Percentiles rank a stretch among this genome's conserved stretches.
These are phyloP conservation scores for Carex arenaria DNA, from an alignment of 202 grass and related monocot species.

Conservation along the genomic window DNA sequence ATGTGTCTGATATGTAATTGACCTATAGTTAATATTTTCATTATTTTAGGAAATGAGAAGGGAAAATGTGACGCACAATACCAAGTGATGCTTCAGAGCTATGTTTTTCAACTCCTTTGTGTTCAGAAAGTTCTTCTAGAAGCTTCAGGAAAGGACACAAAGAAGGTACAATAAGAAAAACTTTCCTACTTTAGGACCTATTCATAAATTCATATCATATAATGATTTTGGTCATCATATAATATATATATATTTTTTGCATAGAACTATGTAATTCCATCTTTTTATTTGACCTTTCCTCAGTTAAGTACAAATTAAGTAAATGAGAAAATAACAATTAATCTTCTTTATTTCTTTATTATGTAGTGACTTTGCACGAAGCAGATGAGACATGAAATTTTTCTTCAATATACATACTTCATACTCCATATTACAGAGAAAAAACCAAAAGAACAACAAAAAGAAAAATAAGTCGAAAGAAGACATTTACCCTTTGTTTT, in stretches of 20 bases:
- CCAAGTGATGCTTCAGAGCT: constrained; percentile 69
- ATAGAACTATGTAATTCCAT: not conserved
- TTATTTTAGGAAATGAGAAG: constrained; percentile 9
- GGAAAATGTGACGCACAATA: constrained; percentile 43
- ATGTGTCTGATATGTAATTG: not conserved
- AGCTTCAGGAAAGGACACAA: constrained; percentile 45
- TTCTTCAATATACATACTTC: not conserved
- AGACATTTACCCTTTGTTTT: not conserved
- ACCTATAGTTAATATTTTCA: not conserved
- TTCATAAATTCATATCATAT: not conserved
- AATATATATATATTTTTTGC: not conserved
- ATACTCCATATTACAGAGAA: not conserved
- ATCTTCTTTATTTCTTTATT: not conserved
- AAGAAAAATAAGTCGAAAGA: not conserved
- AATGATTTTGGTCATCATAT: not conserved
- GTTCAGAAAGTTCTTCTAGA: constrained; percentile 59
- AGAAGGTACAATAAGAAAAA: constrained; percentile 30
- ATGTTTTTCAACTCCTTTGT: constrained; percentile 61
- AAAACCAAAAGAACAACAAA: not conserved
- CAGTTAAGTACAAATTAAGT: not conserved
- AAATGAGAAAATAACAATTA: not conserved
- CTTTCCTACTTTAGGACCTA: not conserved
- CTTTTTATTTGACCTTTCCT: not conserved
- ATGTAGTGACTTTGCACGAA: constrained; percentile 3
- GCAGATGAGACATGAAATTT: not conserved